Evolutionary conservation across 2,329 filamentous ascomycete genomes (phyloP), one percentile per base, ranked within the genome.

Genomic region (Teratosphaeria gauchensis): DNA sequence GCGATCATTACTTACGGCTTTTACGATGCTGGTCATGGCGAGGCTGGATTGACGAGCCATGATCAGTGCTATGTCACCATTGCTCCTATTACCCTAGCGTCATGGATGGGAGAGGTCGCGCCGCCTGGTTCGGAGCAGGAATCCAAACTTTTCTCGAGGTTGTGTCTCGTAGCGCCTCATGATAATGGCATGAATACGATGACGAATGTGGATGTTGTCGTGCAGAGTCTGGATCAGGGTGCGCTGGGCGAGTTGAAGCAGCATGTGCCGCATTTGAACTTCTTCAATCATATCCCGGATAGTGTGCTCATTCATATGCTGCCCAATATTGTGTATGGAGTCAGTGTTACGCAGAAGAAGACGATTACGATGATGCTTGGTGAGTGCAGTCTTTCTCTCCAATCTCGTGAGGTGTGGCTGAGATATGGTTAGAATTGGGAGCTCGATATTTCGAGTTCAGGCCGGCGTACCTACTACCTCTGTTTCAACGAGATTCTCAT

Each of bases 231-330:
- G 16, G 55, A 51, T 56, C n/a, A 56, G 24, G 55, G 19, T 14
- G 55, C 42, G 14, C 55, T 56, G 48, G 57, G 19, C 21, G 54
- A 51, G 57, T 24, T 56, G 57, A 55, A 28, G 33, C 12, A 24
- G 54, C 53, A 55, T 55, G 11, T 55, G 53, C 53, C 53, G 19
- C 53, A 21, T 21, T 38, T 55, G 53, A 38, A 33, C 2, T 55
- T 12, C 9, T 55, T 55, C 53, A 35, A 32, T 21, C 53, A 21
- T 21, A 35, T 55, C n/a, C 53, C 53, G 28, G 16, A 55, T 21
- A 55, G 53, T 24, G 53, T 55, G 16, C 33, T 55, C 3, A 55
- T 55, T n/a, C 53, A 55, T 38, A 7, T 55, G 30, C 53, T 55
- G 21, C 53, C 30, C 4, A 21, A 55, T 32, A 55, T 55, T 35